phyloP scores from a whole-genome alignment of 2,329 filamentous ascomycete species.

The Dactylella cylindrospora region DNA sequence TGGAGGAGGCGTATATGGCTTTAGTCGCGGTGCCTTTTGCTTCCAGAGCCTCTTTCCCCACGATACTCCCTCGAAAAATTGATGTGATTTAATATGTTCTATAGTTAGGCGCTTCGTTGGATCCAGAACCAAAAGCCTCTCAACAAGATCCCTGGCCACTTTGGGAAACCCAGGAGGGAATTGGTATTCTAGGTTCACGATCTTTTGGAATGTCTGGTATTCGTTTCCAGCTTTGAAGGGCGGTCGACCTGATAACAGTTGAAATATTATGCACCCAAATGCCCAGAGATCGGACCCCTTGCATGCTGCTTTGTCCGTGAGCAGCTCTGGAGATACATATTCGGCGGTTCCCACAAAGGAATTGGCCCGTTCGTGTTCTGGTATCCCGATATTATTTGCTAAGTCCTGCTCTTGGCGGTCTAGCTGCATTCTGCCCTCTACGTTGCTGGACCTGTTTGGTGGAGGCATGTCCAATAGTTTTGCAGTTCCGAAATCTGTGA shows the following conservation, averaged over 20 bases:
- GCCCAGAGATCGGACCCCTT: slow-evolving; percentile 98
- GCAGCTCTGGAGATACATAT: slow-evolving; percentile 95
- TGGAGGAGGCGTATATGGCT: slow-evolving; percentile 75
- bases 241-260: slow-evolving; percentile 89
- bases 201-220: slow-evolving; percentile 97
- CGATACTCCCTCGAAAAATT: slow-evolving; percentile 84
- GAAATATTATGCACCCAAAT: slow-evolving; percentile 96
- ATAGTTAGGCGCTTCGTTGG: slow-evolving; percentile 80
- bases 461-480: slow-evolving; percentile 72
- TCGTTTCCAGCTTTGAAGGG: slow-evolving; percentile 96
- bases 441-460: slow-evolving; percentile 47
- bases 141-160: slow-evolving; percentile 82
- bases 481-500: slow-evolving; percentile 98
- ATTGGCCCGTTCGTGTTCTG: slow-evolving; percentile 73
- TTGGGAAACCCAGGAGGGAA: slow-evolving; percentile 87
- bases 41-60: slow-evolving; percentile 89
- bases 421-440: slow-evolving; percentile 55
- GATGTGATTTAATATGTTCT: slow-evolving; percentile 94
- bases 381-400: slow-evolving; percentile 51
- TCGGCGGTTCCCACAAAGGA: slow-evolving; percentile 98
- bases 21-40: slow-evolving; percentile 81
- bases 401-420: slow-evolving; percentile 51
- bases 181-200: slow-evolving; percentile 88
- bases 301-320: slow-evolving; percentile 94
- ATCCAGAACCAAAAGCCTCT: slow-evolving; percentile 85